Evolutionary conservation across 1,284 basidiomycete genomes (phyloP).

Genomic region (Ustilago xerochloae): DNA sequence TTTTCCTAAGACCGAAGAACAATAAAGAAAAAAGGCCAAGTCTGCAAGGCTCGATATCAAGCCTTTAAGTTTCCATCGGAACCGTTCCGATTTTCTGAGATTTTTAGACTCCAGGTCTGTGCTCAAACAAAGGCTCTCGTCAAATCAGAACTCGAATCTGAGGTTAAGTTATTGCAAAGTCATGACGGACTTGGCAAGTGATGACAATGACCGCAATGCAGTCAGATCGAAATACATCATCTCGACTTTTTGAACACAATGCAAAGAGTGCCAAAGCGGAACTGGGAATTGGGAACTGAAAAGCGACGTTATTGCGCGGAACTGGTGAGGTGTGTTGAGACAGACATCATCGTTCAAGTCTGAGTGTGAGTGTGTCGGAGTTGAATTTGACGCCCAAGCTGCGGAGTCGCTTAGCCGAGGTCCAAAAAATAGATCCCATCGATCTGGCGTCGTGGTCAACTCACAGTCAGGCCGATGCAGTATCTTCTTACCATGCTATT

Average conservation of each 20-base stretch:
- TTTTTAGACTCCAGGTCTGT: too few relatives aligned
- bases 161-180: too few relatives aligned
- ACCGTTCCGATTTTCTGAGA: neutral
- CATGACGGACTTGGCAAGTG: neutral
- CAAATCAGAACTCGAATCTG: too few relatives aligned
- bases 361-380: conserved; percentile 8
- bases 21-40: neutral
- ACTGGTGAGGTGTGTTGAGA: too few relatives aligned
- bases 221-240: conserved; percentile 1
- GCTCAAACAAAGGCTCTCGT: too few relatives aligned
- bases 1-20: neutral
- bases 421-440: conserved; percentile 29
- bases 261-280: too few relatives aligned
- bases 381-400: conserved; percentile 28
- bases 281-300: too few relatives aligned
- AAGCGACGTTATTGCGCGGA: too few relatives aligned
- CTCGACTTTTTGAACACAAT: too few relatives aligned
- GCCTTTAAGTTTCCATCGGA: neutral
- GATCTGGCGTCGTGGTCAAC: conserved; percentile 3
- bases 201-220: neutral
- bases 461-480: too few relatives aligned
- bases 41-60: too few relatives aligned
- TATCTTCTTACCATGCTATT: too few relatives aligned
- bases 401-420: conserved; percentile 38
- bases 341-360: conserved; percentile 5